Evolutionary conservation across 1,139 yeast genomes (phyloP).

Genomic region (Suhomyces atakaporum): DNA sequence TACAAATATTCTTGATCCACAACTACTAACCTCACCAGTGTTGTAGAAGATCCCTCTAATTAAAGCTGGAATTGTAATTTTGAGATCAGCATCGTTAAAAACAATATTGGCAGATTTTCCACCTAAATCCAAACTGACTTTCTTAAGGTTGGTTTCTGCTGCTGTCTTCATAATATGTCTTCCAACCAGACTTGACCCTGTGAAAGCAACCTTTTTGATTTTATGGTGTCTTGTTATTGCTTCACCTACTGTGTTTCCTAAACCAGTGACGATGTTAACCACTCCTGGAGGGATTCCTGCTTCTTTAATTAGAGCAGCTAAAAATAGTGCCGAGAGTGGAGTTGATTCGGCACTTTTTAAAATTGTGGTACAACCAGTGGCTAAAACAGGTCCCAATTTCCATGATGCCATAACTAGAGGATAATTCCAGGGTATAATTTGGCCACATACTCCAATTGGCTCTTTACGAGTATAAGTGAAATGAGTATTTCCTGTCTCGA

Average conservation of each 20-base stretch:
- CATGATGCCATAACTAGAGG: slow-evolving; percentile 40
- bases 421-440: slow-evolving; percentile 43
- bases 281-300: slow-evolving; percentile 38
- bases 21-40: slow-evolving; percentile 88
- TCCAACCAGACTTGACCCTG: slow-evolving; percentile 41
- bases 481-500: slow-evolving; percentile 28
- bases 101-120: slow-evolving; percentile 38
- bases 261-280: slow-evolving; percentile 36
- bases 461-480: slow-evolving; percentile 32
- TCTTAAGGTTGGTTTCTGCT: slow-evolving; percentile 34
- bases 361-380: slow-evolving; percentile 37
- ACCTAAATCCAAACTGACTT: slow-evolving; percentile 38
- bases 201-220: slow-evolving; percentile 38
- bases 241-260: slow-evolving; percentile 33
- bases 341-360: slow-evolving; percentile 39
- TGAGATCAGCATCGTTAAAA: slow-evolving; percentile 32
- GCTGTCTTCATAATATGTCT: slow-evolving; percentile 35
- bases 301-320: slow-evolving; percentile 32
- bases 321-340: slow-evolving; percentile 35
- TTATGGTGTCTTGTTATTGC: slow-evolving; percentile 34
- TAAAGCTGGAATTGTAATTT: slow-evolving; percentile 57
- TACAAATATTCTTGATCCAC: slow-evolving; percentile 79
- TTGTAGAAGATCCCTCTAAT: slow-evolving; percentile 70
- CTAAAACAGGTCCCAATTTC: slow-evolving; percentile 39
- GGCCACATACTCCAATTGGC: slow-evolving; percentile 42